Evolutionary conservation across 2,329 filamentous ascomycete species (phyloP).

Genomic region (Hymenoscyphus repandus): DNA sequence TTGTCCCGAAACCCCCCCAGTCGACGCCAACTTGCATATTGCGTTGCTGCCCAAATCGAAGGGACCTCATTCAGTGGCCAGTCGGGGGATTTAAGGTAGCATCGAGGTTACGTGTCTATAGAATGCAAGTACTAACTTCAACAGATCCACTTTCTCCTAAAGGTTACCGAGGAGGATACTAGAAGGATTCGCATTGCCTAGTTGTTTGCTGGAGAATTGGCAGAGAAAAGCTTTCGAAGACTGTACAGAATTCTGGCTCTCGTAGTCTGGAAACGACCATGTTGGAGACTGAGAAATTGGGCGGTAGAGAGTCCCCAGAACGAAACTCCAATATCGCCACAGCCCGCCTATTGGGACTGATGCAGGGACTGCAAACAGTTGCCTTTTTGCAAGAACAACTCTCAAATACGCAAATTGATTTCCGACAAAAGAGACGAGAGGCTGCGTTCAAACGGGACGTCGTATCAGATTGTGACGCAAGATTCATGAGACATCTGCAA

Average conservation of each 20-base stretch:
- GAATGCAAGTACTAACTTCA: no score
- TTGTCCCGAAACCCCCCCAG: no score
- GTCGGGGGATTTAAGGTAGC: no score
- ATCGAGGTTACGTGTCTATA: no score
- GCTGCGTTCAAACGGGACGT: slow-evolving; percentile 17
- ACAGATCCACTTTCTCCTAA: no score
- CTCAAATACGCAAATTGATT: slow-evolving; percentile 14
- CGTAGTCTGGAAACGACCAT: not conserved
- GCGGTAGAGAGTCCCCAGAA: not conserved
- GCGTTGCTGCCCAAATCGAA: no score
- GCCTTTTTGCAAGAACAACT: slow-evolving; percentile 14
- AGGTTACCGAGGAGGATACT: no score
- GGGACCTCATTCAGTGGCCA: no score
- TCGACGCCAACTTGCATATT: no score
- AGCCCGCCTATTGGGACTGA: slow-evolving; percentile 13
- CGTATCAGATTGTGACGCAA: slow-evolving; percentile 18
- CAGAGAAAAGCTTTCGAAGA: not conserved
- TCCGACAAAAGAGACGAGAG: slow-evolving; percentile 21
- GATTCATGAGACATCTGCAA: slow-evolving; percentile 25
- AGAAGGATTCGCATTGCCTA: no score
- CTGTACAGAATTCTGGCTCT: not conserved
- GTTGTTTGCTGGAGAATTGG: not conserved
- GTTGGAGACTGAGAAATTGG: not conserved
- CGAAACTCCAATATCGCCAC: slow-evolving; percentile 1
- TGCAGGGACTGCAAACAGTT: slow-evolving; percentile 12